phyloP scores from a whole-genome alignment of 495 filamentous ascomycete species.

The Diplogelasinospora grovesii region DNA sequence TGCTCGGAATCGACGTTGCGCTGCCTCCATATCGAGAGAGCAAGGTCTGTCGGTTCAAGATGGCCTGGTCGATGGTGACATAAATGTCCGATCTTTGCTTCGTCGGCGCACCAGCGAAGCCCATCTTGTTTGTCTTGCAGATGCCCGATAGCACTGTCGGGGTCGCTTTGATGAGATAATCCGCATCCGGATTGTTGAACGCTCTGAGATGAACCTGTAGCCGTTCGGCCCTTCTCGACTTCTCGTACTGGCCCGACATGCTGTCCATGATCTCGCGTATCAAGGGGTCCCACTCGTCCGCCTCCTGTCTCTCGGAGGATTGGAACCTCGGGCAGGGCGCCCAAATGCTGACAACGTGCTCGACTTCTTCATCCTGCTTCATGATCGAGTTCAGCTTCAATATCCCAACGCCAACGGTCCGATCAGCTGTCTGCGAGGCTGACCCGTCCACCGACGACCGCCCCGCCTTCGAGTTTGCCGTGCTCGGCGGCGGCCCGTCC shows the following conservation, averaged over 20 bases:
- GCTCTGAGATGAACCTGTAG: conserved; percentile 70
- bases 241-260: conserved; percentile 63
- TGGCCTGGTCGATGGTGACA: conserved; percentile 69
- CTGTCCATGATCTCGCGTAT: conserved; percentile 69
- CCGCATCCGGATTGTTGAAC: conserved; percentile 69
- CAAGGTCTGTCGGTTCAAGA: conserved; percentile 67
- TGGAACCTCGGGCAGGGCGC: conserved; percentile 45
- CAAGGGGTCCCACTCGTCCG: conserved; percentile 68
- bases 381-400: conserved; percentile 74
- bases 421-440: conserved; percentile 35
- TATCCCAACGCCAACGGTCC: conserved; percentile 74
- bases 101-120: conserved; percentile 89
- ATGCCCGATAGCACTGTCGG: conserved; percentile 83
- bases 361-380: conserved; percentile 66
- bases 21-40: conserved; percentile 75
- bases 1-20: conserved; percentile 58
- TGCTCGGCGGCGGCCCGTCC: conserved; percentile 47
- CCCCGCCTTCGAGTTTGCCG: conserved; percentile 45
- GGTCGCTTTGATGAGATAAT: conserved; percentile 71
- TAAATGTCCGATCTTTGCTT: conserved; percentile 91
- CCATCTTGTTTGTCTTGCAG: conserved; percentile 73
- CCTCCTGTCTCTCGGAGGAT: conserved; percentile 47
- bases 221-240: conserved; percentile 60
- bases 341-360: conserved; percentile 77
- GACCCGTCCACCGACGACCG: conserved; percentile 41